Evolutionary conservation across 495 filamentous ascomycete species (phyloP).

Genomic region (Penicillium samsonianum): DNA sequence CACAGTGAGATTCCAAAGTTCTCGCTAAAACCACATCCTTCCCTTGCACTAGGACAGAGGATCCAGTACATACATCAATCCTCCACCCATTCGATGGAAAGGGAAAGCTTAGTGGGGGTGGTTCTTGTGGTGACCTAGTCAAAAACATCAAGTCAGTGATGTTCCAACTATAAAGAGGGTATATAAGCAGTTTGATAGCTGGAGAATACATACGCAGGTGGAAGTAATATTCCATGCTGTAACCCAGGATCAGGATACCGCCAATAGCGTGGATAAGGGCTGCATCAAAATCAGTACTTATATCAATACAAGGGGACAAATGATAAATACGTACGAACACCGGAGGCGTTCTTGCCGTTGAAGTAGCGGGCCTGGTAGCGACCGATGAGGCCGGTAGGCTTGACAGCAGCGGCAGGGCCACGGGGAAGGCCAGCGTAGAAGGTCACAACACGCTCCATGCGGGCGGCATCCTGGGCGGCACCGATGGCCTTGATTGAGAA

Average conservation of each 20-base stretch:
- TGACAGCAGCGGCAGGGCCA: conserved; percentile 76
- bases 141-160: conserved; percentile 17
- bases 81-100: conserved; percentile 27
- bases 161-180: background rate
- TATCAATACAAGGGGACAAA: background rate
- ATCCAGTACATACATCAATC: conserved; percentile 47
- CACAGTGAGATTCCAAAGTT: conserved; percentile 28
- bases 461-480: conserved; percentile 87
- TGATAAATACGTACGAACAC: conserved; percentile 69
- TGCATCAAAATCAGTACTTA: conserved; percentile 41
- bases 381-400: conserved; percentile 75
- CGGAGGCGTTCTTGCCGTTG: conserved; percentile 78
- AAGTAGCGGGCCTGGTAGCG: conserved; percentile 95
- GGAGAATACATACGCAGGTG: conserved; percentile 71
- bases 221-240: conserved; percentile 99
- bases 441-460: conserved; percentile 93
- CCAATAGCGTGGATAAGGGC: conserved; percentile 85
- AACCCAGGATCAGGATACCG: conserved; percentile 73
- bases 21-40: conserved; percentile 37
- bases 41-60: conserved; percentile 30
- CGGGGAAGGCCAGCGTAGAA: conserved; percentile 98
- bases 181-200: conserved; percentile 34
- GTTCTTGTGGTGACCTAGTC: conserved; percentile 96
- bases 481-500: conserved; percentile 75
- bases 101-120: conserved; percentile 77